phyloP scores from a whole-genome alignment of 2,329 filamentous ascomycete species.

The Aspergillus persii region DNA sequence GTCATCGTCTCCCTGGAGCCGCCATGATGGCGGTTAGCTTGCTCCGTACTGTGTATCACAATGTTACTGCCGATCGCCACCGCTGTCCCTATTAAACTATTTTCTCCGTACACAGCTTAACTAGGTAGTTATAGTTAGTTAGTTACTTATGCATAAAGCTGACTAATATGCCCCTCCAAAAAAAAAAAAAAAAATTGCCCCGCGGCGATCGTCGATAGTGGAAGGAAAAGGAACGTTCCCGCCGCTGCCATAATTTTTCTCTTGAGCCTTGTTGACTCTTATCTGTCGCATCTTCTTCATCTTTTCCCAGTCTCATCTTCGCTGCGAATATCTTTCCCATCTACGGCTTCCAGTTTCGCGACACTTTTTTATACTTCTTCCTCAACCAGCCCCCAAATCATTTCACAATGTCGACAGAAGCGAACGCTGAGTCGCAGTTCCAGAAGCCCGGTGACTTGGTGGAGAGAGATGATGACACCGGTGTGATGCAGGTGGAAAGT shows the following conservation, averaged over 20 bases:
- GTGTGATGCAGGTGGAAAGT: constrained; percentile 58
- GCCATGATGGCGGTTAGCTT: too few species aligned
- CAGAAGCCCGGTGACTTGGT: constrained; percentile 40
- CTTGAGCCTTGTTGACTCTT: constrained; percentile 5
- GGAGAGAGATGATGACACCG: constrained; percentile 41
- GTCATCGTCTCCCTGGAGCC: too few species aligned
- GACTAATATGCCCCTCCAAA: constrained; percentile 28
- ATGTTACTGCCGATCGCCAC: too few species aligned
- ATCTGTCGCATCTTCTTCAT: background rate
- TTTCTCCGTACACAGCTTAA: too few species aligned
- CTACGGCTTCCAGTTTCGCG: background rate
- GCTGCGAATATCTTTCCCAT: background rate
- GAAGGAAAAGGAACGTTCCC: constrained; percentile 33
- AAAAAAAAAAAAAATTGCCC: constrained; percentile 18
- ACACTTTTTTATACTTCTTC: background rate
- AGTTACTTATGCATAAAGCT: constrained; percentile 9
- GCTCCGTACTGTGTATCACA: too few species aligned
- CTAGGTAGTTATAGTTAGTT: too few species aligned
- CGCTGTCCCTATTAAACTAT: too few species aligned
- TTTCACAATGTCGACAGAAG: constrained; percentile 28
- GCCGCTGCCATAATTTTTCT: constrained; percentile 21
- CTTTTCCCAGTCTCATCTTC: background rate
- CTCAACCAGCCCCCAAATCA: background rate
- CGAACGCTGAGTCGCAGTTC: constrained; percentile 32
- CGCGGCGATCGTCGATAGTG: constrained; percentile 18